A percentile compares a stretch with the other conserved stretches of the same genome.
phyloP scores from a whole-genome alignment of 2,329 filamentous ascomycete species.

The Cladosporium sp. region DNA sequence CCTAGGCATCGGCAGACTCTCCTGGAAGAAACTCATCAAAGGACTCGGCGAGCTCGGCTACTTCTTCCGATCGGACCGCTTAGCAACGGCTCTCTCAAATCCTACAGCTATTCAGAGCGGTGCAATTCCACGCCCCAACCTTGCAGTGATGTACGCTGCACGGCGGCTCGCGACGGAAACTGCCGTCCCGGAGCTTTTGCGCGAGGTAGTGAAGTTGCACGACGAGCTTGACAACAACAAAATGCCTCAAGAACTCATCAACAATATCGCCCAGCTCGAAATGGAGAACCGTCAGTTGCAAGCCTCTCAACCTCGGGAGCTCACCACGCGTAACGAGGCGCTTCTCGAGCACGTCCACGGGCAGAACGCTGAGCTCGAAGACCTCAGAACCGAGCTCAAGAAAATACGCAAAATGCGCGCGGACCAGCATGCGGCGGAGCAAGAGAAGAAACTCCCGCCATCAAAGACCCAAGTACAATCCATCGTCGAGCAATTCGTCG shows the following conservation, averaged over 20 bases:
- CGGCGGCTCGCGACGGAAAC: not conserved
- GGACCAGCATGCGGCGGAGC: no score
- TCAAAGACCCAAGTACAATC: no score
- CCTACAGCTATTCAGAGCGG: not conserved
- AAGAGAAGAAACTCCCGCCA: no score
- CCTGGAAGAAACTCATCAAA: not conserved
- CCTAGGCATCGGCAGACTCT: not conserved
- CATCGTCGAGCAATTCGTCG: no score
- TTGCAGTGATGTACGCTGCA: not conserved
- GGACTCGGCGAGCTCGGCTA: not conserved
- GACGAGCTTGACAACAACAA: not conserved
- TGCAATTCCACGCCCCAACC: not conserved
- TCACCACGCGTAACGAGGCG: no score
- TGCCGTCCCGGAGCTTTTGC: not conserved
- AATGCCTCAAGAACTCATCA: not conserved
- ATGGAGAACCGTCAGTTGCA: not conserved
- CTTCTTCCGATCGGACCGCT: not conserved
- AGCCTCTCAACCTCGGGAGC: no score
- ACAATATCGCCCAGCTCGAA: not conserved
- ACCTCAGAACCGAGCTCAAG: no score
- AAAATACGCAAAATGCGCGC: no score
- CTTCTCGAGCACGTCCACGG: no score
- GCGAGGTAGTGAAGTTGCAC: not conserved
- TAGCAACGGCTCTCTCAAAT: not conserved
- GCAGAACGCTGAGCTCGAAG: no score